Evolutionary conservation across 2,329 filamentous ascomycete genomes (phyloP), one percentile per base, ranked within the genome.

Genomic region (Peltaster fructicola): DNA sequence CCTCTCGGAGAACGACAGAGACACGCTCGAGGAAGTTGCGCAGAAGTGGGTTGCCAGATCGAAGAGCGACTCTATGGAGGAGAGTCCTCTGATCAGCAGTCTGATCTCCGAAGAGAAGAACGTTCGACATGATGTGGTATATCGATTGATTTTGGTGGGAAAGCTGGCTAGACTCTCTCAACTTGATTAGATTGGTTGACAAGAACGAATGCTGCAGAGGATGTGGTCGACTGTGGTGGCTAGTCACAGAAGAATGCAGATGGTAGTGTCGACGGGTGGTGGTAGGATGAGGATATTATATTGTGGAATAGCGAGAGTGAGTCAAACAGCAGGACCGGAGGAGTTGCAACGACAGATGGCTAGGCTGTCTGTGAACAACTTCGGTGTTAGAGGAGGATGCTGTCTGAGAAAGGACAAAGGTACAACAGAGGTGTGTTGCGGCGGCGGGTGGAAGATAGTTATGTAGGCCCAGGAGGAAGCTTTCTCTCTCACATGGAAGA

Each of bases 81-180:
- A 74, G 68, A 37, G 54, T 56, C 44, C 73, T 66, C 39, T 71
- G 71, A 47, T 74, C 68, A 39, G 69, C 60, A 31, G 72, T 76
- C 52, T 78, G 73, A 44, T 78, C 73, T 53, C 72, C 72, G 45
- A 77, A 75, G 33, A 77, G 63, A 47, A 74, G 62, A 30, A 56
- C 43, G 41, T 61, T 60, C 44, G 47, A 45, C 47, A 51, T 51
- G n/a, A 24, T 47, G 26, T 22, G 20, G 14, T 17, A 22, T 12
- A 15, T 29, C 15, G 20, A 27, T 29, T 32, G 30, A 17, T 15
- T 19, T 13, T 30, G 15, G 7, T 26, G 23, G 25, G 8, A 14
- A 13, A 23, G 25, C 8, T 15, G 26, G 23, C 10, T 31, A 15
- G 15, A 22, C 17, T 14, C 15, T 22, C 2, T 17, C 14, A 26